These are phyloP conservation scores for Annulohypoxylon stygium DNA, from an alignment of 495 filamentous ascomycete genomes.

Conservation along the genomic window DNA sequence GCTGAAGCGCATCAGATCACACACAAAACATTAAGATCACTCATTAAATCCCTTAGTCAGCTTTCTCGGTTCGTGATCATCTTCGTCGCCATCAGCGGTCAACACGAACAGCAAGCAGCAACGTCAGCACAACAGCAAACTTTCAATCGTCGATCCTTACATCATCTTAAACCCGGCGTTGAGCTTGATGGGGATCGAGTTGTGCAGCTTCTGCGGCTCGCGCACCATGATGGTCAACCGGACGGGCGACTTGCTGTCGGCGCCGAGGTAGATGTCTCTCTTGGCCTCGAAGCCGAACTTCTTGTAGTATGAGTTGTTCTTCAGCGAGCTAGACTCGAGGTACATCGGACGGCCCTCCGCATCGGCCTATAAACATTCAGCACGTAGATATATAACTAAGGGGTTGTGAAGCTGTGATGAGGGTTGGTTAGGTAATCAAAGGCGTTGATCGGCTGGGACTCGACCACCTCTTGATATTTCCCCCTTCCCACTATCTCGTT, in stretches of 20 bases:
- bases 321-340: slow-evolving; percentile 77
- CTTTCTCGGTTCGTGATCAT: slow-evolving; percentile 20
- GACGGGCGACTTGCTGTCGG: slow-evolving; percentile 69
- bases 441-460: neutral
- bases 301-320: slow-evolving; percentile 76
- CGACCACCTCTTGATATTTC: slow-evolving; percentile 1
- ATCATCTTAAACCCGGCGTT: slow-evolving; percentile 47
- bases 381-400: slow-evolving; percentile 13
- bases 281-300: slow-evolving; percentile 75
- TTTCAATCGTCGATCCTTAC: slow-evolving; percentile 34
- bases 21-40: slow-evolving; percentile 22
- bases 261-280: slow-evolving; percentile 68
- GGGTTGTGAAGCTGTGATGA: neutral
- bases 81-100: slow-evolving; percentile 24
- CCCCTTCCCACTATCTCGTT: neutral
- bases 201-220: slow-evolving; percentile 64
- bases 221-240: slow-evolving; percentile 82
- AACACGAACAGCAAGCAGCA: slow-evolving; percentile 11
- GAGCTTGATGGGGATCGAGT: slow-evolving; percentile 54
- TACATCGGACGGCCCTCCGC: slow-evolving; percentile 72
- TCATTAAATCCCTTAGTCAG: slow-evolving; percentile 13
- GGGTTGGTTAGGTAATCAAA: neutral
- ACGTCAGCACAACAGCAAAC: slow-evolving; percentile 15
- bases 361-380: slow-evolving; percentile 68
- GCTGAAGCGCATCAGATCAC: slow-evolving; percentile 24